Conservation (phyloP, 257 asterid genomes). For the Solanum etuberosum region DNA sequence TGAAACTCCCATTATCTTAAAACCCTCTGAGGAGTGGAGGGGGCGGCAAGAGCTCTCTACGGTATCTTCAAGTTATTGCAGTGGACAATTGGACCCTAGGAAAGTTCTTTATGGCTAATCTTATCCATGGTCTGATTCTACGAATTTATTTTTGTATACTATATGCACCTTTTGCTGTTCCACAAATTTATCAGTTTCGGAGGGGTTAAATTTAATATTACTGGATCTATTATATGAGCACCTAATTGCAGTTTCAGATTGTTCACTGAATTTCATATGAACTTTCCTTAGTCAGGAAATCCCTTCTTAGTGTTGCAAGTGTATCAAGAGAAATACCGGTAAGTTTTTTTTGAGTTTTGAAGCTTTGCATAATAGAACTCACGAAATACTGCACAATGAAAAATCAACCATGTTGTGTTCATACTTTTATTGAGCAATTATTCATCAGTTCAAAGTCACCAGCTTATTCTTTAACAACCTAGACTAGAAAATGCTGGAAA, state of each 20-base stretch:
- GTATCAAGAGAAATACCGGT: not conserved
- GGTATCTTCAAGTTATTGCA: slow-evolving; percentile 83
- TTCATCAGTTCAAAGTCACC: slow-evolving; percentile 16
- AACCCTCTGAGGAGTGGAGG: slow-evolving; percentile 71
- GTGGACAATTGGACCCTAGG: slow-evolving; percentile 75
- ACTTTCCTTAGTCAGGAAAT: not conserved
- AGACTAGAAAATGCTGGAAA: slow-evolving; percentile 11
- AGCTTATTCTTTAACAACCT: slow-evolving; percentile 25
- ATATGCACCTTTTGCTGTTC: slow-evolving; percentile 1
- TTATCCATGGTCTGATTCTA: slow-evolving; percentile 8
- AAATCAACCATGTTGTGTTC: not conserved
- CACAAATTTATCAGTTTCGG: not conserved
- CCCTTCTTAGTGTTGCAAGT: not conserved
- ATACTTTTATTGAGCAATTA: slow-evolving; percentile 22
- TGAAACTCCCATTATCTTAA: slow-evolving; percentile 47
- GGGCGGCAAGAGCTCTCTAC: slow-evolving; percentile 70
- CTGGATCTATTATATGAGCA: not conserved
- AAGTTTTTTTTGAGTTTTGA: not conserved
- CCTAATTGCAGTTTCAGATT: slow-evolving; percentile 12
- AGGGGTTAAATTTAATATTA: not conserved
- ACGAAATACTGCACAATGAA: not conserved
- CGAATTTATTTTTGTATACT: slow-evolving; percentile 21
- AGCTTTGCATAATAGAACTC: not conserved
- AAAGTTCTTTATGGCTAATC: slow-evolving; percentile 59
- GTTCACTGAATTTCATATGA: slow-evolving; percentile 7